Percentiles rank a stretch among this genome's conserved stretches.
Conservation (phyloP, 352 stramenopile genomes). For the Phytophthora podocarpi region DNA sequence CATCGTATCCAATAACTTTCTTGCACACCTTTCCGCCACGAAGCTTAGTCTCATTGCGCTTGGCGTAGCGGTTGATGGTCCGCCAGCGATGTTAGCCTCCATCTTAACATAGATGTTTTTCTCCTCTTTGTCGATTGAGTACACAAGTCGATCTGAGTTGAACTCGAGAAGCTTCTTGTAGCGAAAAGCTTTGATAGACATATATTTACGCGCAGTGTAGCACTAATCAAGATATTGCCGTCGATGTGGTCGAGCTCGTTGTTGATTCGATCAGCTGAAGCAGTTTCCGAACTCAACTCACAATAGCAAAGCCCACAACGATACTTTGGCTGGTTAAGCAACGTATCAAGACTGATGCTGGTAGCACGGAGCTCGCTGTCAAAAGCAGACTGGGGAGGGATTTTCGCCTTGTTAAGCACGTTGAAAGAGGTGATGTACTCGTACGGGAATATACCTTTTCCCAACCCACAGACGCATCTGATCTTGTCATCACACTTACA, state of each 20-base stretch:
- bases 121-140: not conserved
- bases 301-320: constrained; percentile 25
- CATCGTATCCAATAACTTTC: not conserved
- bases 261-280: constrained; percentile 25
- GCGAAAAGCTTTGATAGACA: not conserved
- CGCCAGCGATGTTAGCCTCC: constrained; percentile 8
- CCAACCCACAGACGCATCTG: not conserved
- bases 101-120: constrained; percentile 13
- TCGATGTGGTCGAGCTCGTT: constrained; percentile 14
- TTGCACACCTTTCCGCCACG: not conserved
- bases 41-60: not conserved
- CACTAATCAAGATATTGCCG: constrained; percentile 5
- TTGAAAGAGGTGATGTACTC: constrained; percentile 42
- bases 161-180: constrained; percentile 3
- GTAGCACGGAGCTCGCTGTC: constrained; percentile 11
- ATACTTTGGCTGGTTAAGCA: constrained; percentile 32
- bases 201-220: no score
- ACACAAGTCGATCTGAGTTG: not conserved
- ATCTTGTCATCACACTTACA: constrained; percentile 42
- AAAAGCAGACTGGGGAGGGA: constrained; percentile 32
- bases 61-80: not conserved
- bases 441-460: constrained; percentile 22
- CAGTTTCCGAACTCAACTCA: constrained; percentile 21
- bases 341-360: constrained; percentile 20
- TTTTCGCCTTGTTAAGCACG: constrained; percentile 22